Evolutionary conservation across 2,329 filamentous ascomycete species (phyloP).

Genomic region (Mycosphaerella arachidis): DNA sequence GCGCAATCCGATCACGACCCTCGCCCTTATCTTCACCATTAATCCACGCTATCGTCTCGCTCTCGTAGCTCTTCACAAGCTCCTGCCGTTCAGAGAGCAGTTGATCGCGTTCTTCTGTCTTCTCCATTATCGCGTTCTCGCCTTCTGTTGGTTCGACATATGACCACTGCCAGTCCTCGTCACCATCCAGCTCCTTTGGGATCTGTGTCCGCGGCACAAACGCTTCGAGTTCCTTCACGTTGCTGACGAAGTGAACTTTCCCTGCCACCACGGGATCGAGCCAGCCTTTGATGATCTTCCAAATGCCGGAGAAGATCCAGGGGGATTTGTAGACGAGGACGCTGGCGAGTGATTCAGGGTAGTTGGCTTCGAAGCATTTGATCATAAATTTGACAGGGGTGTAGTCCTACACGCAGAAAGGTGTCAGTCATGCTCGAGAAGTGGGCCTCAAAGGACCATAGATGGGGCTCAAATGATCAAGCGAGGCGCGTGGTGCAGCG

Average conservation of each 20-base stretch:
- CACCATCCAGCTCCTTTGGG: conserved; percentile 77
- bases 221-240: conserved; percentile 67
- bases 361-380: conserved; percentile 98
- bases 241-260: conserved; percentile 92
- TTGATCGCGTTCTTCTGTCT: conserved; percentile 55
- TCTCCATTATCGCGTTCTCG: conserved; percentile 73
- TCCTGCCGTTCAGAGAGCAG: conserved; percentile 60
- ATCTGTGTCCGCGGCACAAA: conserved; percentile 70
- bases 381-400: conserved; percentile 98
- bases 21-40: conserved; percentile 39
- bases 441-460: too few relatives aligned
- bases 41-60: conserved; percentile 72
- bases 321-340: conserved; percentile 94
- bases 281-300: conserved; percentile 94
- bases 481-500: too few relatives aligned
- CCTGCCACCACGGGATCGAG: conserved; percentile 91
- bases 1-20: conserved; percentile 32
- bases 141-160: conserved; percentile 71
- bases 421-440: too few relatives aligned
- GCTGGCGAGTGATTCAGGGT: conserved; percentile 84
- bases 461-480: too few relatives aligned
- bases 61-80: conserved; percentile 70
- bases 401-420: conserved; percentile 57
- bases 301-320: conserved; percentile 97
- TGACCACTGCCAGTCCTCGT: conserved; percentile 77